These are phyloP conservation scores for Fraxinus albicans DNA, from an alignment of 305 asterid genomes.

Conservation along the genomic window DNA sequence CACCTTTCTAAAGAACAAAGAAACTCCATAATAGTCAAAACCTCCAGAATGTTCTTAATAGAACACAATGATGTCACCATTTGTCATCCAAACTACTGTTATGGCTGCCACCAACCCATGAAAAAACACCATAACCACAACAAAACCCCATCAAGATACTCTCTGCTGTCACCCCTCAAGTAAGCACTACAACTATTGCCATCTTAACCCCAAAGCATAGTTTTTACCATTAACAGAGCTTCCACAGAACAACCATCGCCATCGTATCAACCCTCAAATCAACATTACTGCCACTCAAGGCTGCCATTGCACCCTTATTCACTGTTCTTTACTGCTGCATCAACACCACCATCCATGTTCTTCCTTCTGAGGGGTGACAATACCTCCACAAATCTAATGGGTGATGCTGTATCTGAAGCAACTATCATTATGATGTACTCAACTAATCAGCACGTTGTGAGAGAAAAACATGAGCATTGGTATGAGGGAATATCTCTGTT, in stretches of 20 bases:
- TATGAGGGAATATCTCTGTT: not conserved
- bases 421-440: slow-evolving; percentile 14
- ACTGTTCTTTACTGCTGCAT: not conserved
- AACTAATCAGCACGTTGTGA: not conserved
- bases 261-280: not conserved
- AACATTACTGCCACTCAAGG: slow-evolving; percentile 1
- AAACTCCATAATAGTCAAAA: not conserved
- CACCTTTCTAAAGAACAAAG: not conserved
- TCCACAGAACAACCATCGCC: slow-evolving; percentile 8
- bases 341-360: slow-evolving; percentile 8
- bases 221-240: slow-evolving; percentile 6
- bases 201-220: not conserved
- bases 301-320: not conserved
- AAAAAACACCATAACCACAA: not conserved
- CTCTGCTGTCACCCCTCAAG: not conserved
- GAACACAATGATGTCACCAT: not conserved
- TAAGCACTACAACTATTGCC: not conserved
- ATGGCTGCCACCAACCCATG: not conserved
- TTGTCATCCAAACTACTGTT: not conserved
- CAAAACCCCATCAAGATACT: not conserved
- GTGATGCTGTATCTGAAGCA: not conserved
- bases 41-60: not conserved
- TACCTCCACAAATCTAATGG: not conserved
- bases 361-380: not conserved
- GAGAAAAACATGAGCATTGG: not conserved